Evolutionary conservation across 208 protist species (phyloP).

Genomic region (Porcisia deanei): DNA sequence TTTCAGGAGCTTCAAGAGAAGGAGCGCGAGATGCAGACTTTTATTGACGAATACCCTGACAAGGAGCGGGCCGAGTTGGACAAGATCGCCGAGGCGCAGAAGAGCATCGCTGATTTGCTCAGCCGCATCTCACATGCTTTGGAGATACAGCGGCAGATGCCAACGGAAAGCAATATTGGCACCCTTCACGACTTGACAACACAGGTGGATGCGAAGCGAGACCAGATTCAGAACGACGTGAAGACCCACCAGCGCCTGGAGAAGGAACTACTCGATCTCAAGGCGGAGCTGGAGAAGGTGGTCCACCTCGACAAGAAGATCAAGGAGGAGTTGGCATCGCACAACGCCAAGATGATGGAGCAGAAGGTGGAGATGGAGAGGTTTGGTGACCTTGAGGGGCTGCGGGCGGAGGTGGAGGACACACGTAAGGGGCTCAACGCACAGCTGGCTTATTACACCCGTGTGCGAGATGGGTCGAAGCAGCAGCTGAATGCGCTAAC

Average conservation of each 20-base stretch:
- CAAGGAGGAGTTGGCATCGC: constrained; percentile 80
- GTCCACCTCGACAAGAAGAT: constrained; percentile 89
- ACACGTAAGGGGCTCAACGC: constrained; percentile 46
- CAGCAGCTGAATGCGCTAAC: constrained; percentile 68
- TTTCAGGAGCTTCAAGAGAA: constrained; percentile 87
- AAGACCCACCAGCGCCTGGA: constrained; percentile 86
- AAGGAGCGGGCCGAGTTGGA: constrained; percentile 68
- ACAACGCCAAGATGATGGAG: constrained; percentile 77
- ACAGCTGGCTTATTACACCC: constrained; percentile 61
- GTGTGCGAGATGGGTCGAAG: constrained; percentile 75
- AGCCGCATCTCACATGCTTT: constrained; percentile 81
- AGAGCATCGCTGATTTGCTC: constrained; percentile 68
- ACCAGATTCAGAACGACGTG: constrained; percentile 81
- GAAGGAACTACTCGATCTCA: constrained; percentile 89
- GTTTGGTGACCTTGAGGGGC: constrained; percentile 76
- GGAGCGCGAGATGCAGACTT: constrained; percentile 84
- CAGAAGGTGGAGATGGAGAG: constrained; percentile 78
- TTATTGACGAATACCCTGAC: constrained; percentile 88
- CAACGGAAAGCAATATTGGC: constrained; percentile 51
- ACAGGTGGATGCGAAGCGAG: constrained; percentile 78
- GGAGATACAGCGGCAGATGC: constrained; percentile 79
- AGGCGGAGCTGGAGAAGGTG: constrained; percentile 89
- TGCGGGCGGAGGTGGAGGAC: constrained; percentile 69
- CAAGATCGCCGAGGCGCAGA: constrained; percentile 59
- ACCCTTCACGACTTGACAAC: constrained; percentile 73